Base-by-base conservation (phyloP, 345 rosid genomes). In the Arabis hirsuta region DNA sequence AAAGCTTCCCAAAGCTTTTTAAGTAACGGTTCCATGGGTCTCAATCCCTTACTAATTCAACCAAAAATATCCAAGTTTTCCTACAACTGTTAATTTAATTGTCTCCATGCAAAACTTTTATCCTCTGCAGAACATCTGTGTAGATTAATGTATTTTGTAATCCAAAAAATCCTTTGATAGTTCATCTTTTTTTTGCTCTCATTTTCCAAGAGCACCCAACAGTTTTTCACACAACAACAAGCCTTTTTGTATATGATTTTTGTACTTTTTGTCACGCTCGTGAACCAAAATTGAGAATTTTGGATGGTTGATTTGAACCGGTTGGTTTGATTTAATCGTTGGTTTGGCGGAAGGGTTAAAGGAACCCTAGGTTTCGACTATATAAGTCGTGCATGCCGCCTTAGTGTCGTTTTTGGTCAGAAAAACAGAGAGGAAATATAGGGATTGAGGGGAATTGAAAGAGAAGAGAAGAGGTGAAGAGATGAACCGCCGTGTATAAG, bases 101-200 rank as follows among this genome's bases (percentile, higher is more conserved):
- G 64, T 4, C 65, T 7, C 4, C 7, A 7, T 13, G 51, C 2
- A 8, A 61, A 43, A 13, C 38, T 61, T 61, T 1, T 26, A 13
- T 4, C 7, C 20, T 61, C 39, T 1, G 22, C 8, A 26, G 12
- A 12, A 61, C 52, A 61, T 43, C 7, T 41, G 42, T 42, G 50
- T 12, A 60, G 50, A 42, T 60, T 5, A 43, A 43, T 26, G 13
- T 61, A 61, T 3, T 43, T 60, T 60, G 1, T 61, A 42, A 43
- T 26, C 65, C 9, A 61, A 0, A 0, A 61, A 59, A 59, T 22
- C 22, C 6, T 59, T 16, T 20, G 7, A 12, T 39, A 12, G 41
- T 41, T 41, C 48, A 43, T 13, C 38, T 24, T 43, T 0, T 13
- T 4, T 14, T 6, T n/a, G 24, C 51, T 9, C 38, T 4, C 0